Conservation (phyloP, 2,329 filamentous ascomycete genomes). For the Pestalotiopsis sp. region DNA sequence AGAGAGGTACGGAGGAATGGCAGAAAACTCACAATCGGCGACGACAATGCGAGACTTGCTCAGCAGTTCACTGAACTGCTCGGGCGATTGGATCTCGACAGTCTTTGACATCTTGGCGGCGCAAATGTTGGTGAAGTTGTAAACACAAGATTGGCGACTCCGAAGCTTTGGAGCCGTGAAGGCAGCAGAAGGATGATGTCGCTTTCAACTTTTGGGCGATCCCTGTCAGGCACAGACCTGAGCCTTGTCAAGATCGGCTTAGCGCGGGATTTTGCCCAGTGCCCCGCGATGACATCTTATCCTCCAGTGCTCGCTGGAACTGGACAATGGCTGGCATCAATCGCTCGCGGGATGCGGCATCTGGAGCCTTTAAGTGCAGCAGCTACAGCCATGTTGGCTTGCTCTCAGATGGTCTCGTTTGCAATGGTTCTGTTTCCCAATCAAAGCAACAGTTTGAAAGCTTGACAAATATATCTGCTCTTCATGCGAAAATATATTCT, state of each 20-base stretch:
- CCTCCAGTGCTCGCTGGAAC: neutral
- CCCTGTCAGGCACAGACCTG: constrained; percentile 12
- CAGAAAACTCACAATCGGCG: constrained; percentile 74
- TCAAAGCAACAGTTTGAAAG: too few relatives aligned
- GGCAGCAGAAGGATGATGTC: constrained; percentile 7
- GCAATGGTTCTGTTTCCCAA: too few relatives aligned
- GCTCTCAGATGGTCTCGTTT: too few relatives aligned
- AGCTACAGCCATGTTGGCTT: too few relatives aligned
- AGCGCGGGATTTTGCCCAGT: neutral
- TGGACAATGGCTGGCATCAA: neutral
- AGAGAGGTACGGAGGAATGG: neutral
- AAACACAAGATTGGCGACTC: neutral
- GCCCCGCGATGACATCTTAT: constrained; percentile 13
- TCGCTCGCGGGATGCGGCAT: neutral
- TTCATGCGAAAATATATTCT: too few relatives aligned
- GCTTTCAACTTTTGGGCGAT: constrained; percentile 10
- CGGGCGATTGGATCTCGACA: constrained; percentile 52
- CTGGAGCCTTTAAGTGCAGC: too few relatives aligned
- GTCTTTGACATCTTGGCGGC: constrained; percentile 44
- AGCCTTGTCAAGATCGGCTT: neutral
- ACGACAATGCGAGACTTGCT: constrained; percentile 78
- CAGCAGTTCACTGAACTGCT: constrained; percentile 70
- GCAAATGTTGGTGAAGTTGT: constrained; percentile 10
- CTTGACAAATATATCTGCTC: too few relatives aligned
- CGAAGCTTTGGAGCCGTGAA: neutral